phyloP scores from a whole-genome alignment of 768 basidiomycete genomes.

The Kwoniella sp. region DNA sequence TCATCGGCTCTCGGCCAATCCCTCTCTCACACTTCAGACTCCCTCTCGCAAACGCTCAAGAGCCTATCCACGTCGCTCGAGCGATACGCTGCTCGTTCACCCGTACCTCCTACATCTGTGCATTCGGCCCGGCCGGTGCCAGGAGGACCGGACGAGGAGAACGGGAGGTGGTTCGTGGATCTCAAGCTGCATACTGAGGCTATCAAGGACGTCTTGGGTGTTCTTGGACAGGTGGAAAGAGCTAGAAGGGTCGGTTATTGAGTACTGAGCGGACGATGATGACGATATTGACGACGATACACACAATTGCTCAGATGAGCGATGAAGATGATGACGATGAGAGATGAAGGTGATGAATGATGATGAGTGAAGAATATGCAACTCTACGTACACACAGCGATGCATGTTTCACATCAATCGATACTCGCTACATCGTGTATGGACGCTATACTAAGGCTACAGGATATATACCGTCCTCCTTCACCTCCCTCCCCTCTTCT shows the following conservation, averaged over 20 bases:
- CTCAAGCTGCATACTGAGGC: slow-evolving; percentile 27
- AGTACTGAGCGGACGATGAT: not conserved
- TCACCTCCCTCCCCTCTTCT: too few relatives aligned
- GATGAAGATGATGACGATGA: not conserved
- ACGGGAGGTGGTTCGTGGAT: slow-evolving; percentile 23
- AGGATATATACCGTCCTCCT: too few relatives aligned
- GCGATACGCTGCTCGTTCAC: slow-evolving; percentile 3
- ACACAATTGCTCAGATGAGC: not conserved
- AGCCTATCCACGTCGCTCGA: slow-evolving; percentile 23
- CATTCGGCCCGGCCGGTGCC: slow-evolving; percentile 1
- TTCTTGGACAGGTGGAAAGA: slow-evolving; percentile 17
- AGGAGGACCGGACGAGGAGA: slow-evolving; percentile 1
- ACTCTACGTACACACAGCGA: too few relatives aligned
- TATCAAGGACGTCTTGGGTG: slow-evolving; percentile 27
- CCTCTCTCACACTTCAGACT: slow-evolving; percentile 8
- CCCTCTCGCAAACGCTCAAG: slow-evolving; percentile 14
- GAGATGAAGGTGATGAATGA: not conserved
- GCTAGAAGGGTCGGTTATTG: slow-evolving; percentile 17
- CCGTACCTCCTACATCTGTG: not conserved
- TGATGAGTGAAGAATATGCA: too few relatives aligned
- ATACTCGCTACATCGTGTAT: too few relatives aligned
- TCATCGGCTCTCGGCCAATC: slow-evolving; percentile 9
- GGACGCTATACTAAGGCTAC: too few relatives aligned
- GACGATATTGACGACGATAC: not conserved
- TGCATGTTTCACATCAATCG: too few relatives aligned